Evolutionary conservation across 176 grass and related monocot genomes (phyloP).

Genomic region (Leersia perrieri): DNA sequence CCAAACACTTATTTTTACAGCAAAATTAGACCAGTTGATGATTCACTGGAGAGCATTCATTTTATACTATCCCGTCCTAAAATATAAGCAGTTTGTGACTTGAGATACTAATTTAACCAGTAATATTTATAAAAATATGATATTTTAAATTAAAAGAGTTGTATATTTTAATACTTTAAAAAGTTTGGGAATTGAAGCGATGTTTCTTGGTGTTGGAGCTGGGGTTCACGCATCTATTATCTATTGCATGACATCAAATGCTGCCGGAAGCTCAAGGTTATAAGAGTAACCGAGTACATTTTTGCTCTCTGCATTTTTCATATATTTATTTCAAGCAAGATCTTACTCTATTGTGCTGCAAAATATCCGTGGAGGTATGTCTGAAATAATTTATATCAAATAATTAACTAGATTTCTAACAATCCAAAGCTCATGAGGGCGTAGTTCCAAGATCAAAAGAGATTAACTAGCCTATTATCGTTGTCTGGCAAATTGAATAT

Average conservation of each 20-base stretch:
- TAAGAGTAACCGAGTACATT: conserved; percentile 12
- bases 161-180: too few relatives aligned
- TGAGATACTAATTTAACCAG: too few relatives aligned
- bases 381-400: too few relatives aligned
- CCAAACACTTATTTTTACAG: conserved; percentile 41
- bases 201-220: conserved; percentile 91
- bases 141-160: too few relatives aligned
- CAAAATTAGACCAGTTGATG: conserved; percentile 79
- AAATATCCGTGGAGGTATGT: conserved; percentile 84
- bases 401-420: too few relatives aligned
- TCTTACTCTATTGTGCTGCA: conserved; percentile 25
- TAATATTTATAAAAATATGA: too few relatives aligned
- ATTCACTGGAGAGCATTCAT: conserved; percentile 88
- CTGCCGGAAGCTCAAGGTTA: conserved; percentile 93
- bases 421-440: too few relatives aligned
- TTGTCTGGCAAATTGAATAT: too few relatives aligned
- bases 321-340: conserved; percentile 9
- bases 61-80: conserved; percentile 76
- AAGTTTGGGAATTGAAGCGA: conserved; percentile 93
- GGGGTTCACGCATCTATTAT: conserved; percentile 94
- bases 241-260: conserved; percentile 96
- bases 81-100: too few relatives aligned
- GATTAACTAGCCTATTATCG: too few relatives aligned
- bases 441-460: too few relatives aligned
- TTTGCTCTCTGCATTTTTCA: conserved; percentile 1